Conservation (phyloP, 352 stramenopile species). For the Aphanomyces invadans region DNA sequence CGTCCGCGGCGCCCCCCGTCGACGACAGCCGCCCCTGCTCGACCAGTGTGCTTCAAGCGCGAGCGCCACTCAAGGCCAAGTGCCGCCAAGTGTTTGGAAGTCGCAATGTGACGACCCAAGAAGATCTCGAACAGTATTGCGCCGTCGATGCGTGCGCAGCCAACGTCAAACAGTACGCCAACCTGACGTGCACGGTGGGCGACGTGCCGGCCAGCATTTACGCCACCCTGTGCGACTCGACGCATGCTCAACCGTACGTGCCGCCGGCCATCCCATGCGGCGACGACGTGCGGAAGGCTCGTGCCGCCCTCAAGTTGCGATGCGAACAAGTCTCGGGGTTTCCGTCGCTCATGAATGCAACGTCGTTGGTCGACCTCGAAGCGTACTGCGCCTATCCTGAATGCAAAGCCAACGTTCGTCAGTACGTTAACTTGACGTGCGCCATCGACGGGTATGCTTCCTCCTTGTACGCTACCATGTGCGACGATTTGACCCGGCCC, state of each 20-base stretch:
- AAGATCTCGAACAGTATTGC: neutral
- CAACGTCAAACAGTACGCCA: neutral
- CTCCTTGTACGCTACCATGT: neutral
- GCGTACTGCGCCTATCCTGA: neutral
- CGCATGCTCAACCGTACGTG: neutral
- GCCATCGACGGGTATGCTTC: neutral
- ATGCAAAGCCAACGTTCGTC: neutral
- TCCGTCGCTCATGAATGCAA: neutral
- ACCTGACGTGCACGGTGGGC: neutral
- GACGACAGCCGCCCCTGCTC: neutral
- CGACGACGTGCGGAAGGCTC: neutral
- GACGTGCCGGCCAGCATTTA: neutral
- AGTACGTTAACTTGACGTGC: neutral
- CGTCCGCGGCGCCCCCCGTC: neutral
- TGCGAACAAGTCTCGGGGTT: neutral
- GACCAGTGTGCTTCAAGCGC: neutral
- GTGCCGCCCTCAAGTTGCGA: neutral
- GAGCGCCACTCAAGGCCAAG: neutral
- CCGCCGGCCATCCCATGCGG: neutral
- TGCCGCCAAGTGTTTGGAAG: neutral
- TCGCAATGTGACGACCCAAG: neutral
- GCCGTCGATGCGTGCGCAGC: neutral
- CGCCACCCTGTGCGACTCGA: neutral
- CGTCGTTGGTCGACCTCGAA: neutral
- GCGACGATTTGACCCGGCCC: neutral